Evolutionary conservation across 2,329 filamentous ascomycete species (phyloP), one percentile per base, ranked within the genome.

Genomic region (Meredithiella fracta): DNA sequence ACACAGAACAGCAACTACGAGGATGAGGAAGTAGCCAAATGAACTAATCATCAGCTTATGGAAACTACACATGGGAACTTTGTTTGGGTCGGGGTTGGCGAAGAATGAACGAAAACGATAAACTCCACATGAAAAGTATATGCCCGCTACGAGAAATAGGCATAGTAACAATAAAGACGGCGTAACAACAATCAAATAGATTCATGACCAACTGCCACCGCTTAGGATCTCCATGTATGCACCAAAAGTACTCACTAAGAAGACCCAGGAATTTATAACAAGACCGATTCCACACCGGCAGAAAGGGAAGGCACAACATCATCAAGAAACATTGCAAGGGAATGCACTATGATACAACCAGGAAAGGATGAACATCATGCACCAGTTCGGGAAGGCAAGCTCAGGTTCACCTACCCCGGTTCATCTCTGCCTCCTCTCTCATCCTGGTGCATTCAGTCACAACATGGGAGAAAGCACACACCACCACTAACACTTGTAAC

Each of bases 1-100:
- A 34, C 29, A 34, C 5, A 17, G 44, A 15, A 55, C 20, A 29
- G 34, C 37, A 38, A 34, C 26, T 25, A 51, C 23, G 42, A 38
- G 34, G 37, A 54, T 34, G 31, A 38, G 11, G 42, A 54, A 44
- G 47, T 7, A 38, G 50, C 55, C 15, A 38, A 52, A 34, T 47
- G 9, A 23, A 25, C 52, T 47, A 54, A 40, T 22, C 14, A 26
- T 47, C 38, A 20, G 15, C 38, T 42, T 42, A 23, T 38, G 34
- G 22, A 17, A n/a, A 47, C 31, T 40, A 44, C 40, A 7, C 15
- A 17, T 44, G 20, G 25, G 51, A 44, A 22, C 25, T 9, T 23
- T 37, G 9, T 38, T 38, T 29, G 25, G n/a, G 25, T 20, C 17
- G 37, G 29, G 38, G 37, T 17, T 44, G 40, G 40, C 17, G 8